Conservation (phyloP, 2,329 filamentous ascomycete species). For the Coniochaeta ligniaria region DNA sequence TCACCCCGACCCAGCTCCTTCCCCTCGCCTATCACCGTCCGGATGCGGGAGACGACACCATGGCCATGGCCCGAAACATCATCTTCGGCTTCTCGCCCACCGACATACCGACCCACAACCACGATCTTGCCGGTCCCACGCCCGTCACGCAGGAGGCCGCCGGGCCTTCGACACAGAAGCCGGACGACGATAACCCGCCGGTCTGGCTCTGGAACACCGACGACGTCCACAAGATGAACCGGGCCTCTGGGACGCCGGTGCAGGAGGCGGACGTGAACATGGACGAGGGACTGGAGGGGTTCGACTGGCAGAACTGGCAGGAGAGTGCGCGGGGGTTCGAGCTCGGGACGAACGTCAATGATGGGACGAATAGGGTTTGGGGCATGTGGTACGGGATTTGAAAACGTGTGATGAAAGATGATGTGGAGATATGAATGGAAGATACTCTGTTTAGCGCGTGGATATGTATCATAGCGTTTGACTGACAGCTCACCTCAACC, state of each 20-base stretch:
- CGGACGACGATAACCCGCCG: slow-evolving; percentile 39
- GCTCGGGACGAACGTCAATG: slow-evolving; percentile 16
- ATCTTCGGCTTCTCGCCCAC: slow-evolving; percentile 7
- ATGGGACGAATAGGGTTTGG: not conserved
- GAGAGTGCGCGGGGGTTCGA: slow-evolving; percentile 21
- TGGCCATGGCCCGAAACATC: slow-evolving; percentile 1
- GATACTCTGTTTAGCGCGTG: not conserved
- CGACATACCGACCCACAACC: slow-evolving; percentile 1
- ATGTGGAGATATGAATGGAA: not conserved
- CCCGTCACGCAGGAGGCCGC: slow-evolving; percentile 1
- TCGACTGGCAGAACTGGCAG: slow-evolving; percentile 27
- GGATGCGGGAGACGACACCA: not conserved
- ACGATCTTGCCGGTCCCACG: not conserved
- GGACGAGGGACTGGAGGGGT: slow-evolving; percentile 30
- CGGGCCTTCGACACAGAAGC: slow-evolving; percentile 8
- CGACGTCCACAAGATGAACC: slow-evolving; percentile 8
- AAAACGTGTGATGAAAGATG: not conserved
- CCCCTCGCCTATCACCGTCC: not conserved
- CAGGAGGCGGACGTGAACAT: slow-evolving; percentile 26
- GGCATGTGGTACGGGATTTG: not conserved
- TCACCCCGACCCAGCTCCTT: not conserved
- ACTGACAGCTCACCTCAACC: not conserved
- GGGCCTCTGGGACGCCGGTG: slow-evolving; percentile 8
- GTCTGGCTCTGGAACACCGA: slow-evolving; percentile 47
- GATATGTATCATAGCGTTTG: not conserved